Evolutionary conservation across 2,329 filamentous ascomycete species (phyloP).

Genomic region (Ascomycota sp.): DNA sequence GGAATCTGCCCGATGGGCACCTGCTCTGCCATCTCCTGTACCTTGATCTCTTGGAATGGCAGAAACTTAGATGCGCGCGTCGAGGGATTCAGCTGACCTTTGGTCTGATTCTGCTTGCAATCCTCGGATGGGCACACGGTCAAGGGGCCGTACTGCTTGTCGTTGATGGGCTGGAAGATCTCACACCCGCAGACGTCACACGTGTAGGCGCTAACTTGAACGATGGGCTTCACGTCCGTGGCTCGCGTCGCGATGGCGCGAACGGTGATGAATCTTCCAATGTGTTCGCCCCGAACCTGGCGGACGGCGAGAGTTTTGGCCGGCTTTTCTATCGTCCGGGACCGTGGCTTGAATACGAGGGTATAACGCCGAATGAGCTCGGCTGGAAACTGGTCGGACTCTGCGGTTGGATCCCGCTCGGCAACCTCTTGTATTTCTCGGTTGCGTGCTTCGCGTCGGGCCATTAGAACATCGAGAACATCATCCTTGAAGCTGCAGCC

Average conservation of each 20-base stretch:
- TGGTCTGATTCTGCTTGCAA: slow-evolving; percentile 75
- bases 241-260: slow-evolving; percentile 88
- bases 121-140: slow-evolving; percentile 76
- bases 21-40: slow-evolving; percentile 98
- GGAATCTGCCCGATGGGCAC: slow-evolving; percentile 97
- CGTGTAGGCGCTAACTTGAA: slow-evolving; percentile 95
- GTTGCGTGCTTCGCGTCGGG: slow-evolving; percentile 72
- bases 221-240: slow-evolving; percentile 90
- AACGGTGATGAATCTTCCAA: slow-evolving; percentile 83
- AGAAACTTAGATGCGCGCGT: slow-evolving; percentile 94
- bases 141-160: slow-evolving; percentile 78
- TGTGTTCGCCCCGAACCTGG: slow-evolving; percentile 77
- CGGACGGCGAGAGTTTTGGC: slow-evolving; percentile 64
- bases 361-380: slow-evolving; percentile 88
- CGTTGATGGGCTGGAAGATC: slow-evolving; percentile 87
- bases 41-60: slow-evolving; percentile 95
- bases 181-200: slow-evolving; percentile 93
- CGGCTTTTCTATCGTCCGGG: slow-evolving; percentile 44
- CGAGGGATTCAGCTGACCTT: slow-evolving; percentile 82
- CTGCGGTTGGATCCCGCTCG: slow-evolving; percentile 43
- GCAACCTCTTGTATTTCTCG: slow-evolving; percentile 50
- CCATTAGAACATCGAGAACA: slow-evolving; percentile 90
- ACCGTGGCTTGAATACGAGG: slow-evolving; percentile 83
- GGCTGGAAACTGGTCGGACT: slow-evolving; percentile 68
- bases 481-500: slow-evolving; percentile 72